These are phyloP conservation scores for Neonectria punicea DNA, from an alignment of 2,329 filamentous ascomycete genomes.

Conservation along the genomic window DNA sequence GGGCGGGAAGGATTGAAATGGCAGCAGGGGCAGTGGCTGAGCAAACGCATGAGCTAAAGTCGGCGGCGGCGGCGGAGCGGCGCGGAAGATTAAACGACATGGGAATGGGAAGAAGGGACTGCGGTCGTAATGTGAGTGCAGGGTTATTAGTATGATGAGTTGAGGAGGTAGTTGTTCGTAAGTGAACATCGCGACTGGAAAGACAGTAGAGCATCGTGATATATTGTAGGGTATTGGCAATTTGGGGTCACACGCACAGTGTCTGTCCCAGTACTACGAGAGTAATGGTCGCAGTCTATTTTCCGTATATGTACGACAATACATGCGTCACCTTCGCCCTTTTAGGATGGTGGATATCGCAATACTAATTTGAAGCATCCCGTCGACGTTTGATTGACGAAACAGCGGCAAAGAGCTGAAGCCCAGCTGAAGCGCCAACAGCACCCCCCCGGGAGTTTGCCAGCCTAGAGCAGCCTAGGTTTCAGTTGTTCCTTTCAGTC, in stretches of 20 bases:
- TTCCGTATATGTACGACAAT: too few species aligned
- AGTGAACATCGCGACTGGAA: neutral
- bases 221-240: neutral
- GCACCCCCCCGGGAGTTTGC: neutral
- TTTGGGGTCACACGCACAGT: too few species aligned
- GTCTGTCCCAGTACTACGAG: too few species aligned
- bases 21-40: conserved; percentile 38
- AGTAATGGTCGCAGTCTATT: too few species aligned
- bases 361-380: neutral
- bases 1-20: conserved; percentile 32
- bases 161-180: neutral
- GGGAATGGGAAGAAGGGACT: neutral
- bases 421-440: conserved; percentile 13
- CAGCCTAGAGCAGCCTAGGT: conserved; percentile 3
- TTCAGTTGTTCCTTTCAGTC: conserved; percentile 3
- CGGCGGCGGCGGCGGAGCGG: conserved; percentile 9
- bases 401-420: conserved; percentile 9
- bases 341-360: neutral
- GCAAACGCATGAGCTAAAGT: conserved; percentile 19
- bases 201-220: neutral
- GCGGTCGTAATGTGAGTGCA: neutral
- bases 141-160: neutral
- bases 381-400: conserved; percentile 3
- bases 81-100: conserved; percentile 1
- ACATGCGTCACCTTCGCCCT: too few species aligned